Evolutionary conservation across 2,329 filamentous ascomycete genomes (phyloP).

Genomic region (Cordyceps tenuipes): DNA sequence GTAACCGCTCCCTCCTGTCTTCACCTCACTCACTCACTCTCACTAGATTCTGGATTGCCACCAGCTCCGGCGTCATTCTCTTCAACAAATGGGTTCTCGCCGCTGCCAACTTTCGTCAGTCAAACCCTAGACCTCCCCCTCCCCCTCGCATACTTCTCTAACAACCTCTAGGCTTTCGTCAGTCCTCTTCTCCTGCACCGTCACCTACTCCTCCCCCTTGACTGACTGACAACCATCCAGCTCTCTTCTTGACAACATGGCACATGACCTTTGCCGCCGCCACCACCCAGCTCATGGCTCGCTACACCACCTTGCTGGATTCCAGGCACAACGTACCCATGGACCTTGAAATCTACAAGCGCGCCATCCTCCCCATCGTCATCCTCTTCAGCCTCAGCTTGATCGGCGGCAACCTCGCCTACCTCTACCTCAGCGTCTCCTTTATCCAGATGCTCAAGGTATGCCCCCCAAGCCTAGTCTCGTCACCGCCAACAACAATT

Average conservation of each 20-base stretch:
- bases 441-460: constrained; percentile 99
- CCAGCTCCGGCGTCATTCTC: constrained; percentile 90
- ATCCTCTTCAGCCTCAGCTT: constrained; percentile 92
- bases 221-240: not conserved
- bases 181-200: constrained; percentile 25
- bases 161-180: not conserved
- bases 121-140: too few species aligned
- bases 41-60: constrained; percentile 62
- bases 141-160: not conserved
- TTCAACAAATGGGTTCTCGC: constrained; percentile 99
- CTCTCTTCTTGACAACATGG: constrained; percentile 74
- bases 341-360: constrained; percentile 86
- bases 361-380: constrained; percentile 89
- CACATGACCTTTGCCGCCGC: constrained; percentile 87
- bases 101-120: constrained; percentile 63
- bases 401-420: constrained; percentile 94
- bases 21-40: not conserved
- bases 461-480: not conserved
- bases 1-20: not conserved
- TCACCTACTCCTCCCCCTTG: constrained; percentile 38
- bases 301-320: constrained; percentile 82
- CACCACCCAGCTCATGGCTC: constrained; percentile 89
- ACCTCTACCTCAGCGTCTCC: constrained; percentile 88
- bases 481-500: too few species aligned
- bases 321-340: constrained; percentile 95